A percentile compares a stretch with the other conserved stretches of the same genome.
phyloP scores from a whole-genome alignment of 306 rosid genomes.

The Cucumis sativus region DNA sequence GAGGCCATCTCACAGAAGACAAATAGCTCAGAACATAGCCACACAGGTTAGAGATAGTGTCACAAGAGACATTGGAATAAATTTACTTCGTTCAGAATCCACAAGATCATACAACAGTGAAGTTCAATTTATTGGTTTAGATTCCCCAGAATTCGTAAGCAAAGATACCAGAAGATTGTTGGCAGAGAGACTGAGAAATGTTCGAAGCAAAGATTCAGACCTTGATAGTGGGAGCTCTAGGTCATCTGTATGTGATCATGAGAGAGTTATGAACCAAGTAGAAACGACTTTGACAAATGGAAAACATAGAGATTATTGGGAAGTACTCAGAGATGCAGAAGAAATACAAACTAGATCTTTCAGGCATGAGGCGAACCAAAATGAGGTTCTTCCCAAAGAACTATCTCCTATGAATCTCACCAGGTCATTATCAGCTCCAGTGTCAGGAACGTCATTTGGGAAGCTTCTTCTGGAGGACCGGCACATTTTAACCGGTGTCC shows the following conservation, averaged over 20 bases:
- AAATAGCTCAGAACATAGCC: constrained; percentile 59
- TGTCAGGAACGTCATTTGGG: constrained; percentile 92
- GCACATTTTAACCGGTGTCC: constrained; percentile 76
- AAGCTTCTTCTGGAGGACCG: constrained; percentile 98
- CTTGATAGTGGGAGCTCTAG: constrained; percentile 29
- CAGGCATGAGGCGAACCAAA: constrained; percentile 49
- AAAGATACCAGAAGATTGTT: constrained; percentile 61
- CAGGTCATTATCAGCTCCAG: constrained; percentile 93
- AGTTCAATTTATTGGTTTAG: constrained; percentile 36
- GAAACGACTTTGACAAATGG: constrained; percentile 19
- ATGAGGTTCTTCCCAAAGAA: constrained; percentile 35
- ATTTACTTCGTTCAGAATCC: constrained; percentile 53
- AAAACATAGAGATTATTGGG: constrained; percentile 24
- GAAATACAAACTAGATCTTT: constrained; percentile 67
- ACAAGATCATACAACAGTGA: constrained; percentile 61
- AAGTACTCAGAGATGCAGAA: constrained; percentile 33
- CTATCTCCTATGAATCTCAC: constrained; percentile 76
- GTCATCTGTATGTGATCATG: constrained; percentile 31
- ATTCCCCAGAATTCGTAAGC: constrained; percentile 48
- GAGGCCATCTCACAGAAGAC: constrained; percentile 63
- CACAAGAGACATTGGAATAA: constrained; percentile 46
- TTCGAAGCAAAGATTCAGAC: constrained; percentile 33
- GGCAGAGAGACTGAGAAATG: constrained; percentile 55
- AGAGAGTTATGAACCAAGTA: constrained; percentile 19
- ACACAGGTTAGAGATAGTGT: constrained; percentile 65